A percentile compares a stretch with the other conserved stretches of the same genome.
phyloP scores from a whole-genome alignment of 2,329 filamentous ascomycete species.

The Graphilbum sp. region DNA sequence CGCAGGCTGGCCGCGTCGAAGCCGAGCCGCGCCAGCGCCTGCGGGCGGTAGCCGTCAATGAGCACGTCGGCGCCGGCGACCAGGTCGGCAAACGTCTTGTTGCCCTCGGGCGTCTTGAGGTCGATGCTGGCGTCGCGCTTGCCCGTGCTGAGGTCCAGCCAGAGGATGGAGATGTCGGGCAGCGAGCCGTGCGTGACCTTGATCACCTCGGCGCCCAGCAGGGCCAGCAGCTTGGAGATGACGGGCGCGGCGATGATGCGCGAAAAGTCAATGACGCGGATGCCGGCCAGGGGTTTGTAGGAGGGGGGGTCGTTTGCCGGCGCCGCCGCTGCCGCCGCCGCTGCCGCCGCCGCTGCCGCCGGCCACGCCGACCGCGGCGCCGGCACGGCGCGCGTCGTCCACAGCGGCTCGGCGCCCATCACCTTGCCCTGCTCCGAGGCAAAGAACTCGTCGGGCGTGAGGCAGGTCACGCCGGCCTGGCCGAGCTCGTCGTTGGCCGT shows the following conservation, averaged over 20 bases:
- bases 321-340: conserved; percentile 10
- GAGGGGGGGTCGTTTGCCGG: no score
- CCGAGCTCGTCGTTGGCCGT: conserved; percentile 21
- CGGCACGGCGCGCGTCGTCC: not conserved
- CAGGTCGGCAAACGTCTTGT: conserved; percentile 15
- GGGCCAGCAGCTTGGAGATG: conserved; percentile 22
- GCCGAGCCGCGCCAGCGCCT: conserved; percentile 22
- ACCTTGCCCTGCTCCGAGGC: conserved; percentile 14
- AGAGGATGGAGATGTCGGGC: conserved; percentile 21
- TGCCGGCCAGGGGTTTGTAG: conserved; percentile 20
- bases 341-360: conserved; percentile 8
- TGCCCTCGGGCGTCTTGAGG: conserved; percentile 22
- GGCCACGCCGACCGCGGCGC: not conserved
- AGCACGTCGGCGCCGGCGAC: conserved; percentile 31
- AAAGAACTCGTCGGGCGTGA: conserved; percentile 25
- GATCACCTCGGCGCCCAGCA: conserved; percentile 28
- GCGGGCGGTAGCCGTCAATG: conserved; percentile 32
- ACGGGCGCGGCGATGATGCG: conserved; percentile 28
- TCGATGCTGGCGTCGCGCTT: conserved; percentile 29
- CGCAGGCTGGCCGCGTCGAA: conserved; percentile 22
- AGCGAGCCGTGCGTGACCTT: conserved; percentile 24
- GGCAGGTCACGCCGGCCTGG: conserved; percentile 25
- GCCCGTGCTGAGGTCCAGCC: conserved; percentile 24
- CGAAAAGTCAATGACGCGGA: conserved; percentile 31
- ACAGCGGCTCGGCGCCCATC: not conserved